These are phyloP conservation scores for Symmetrospora coprosmae DNA, from an alignment of 768 basidiomycete genomes.

Conservation along the genomic window DNA sequence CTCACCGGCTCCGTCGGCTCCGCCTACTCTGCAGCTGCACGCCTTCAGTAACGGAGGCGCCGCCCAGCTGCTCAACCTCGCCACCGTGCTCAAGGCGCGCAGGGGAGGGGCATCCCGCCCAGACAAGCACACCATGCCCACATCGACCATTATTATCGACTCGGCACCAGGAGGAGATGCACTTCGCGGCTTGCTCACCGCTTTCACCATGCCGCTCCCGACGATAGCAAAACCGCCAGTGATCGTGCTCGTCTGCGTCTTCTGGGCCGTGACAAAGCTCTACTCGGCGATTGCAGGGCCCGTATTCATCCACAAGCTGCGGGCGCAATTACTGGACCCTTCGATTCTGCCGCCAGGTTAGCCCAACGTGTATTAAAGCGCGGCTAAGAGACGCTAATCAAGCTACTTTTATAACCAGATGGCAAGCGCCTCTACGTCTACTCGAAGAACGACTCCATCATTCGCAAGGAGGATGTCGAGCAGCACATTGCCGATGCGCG, in stretches of 20 bases:
- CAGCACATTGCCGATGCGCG: neutral
- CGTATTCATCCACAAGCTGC: neutral
- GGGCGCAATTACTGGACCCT: neutral
- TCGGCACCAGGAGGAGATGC: slow-evolving; percentile 14
- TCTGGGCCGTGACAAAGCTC: too few relatives aligned
- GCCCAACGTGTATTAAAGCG: too few relatives aligned
- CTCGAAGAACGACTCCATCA: neutral
- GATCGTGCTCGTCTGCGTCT: too few relatives aligned
- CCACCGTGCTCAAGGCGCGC: neutral
- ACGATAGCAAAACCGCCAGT: too few relatives aligned
- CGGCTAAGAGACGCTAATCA: neutral
- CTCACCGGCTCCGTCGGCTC: neutral
- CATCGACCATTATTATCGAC: neutral
- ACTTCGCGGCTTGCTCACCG: neutral
- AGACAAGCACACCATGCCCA: too few relatives aligned
- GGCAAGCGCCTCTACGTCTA: slow-evolving; percentile 10
- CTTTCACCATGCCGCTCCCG: slow-evolving; percentile 14
- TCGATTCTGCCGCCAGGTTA: neutral
- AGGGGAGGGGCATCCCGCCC: too few relatives aligned
- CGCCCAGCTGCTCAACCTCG: neutral
- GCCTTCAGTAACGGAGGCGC: slow-evolving; percentile 16
- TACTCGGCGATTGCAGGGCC: too few relatives aligned
- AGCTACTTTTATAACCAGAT: neutral
- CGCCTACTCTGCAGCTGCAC: neutral
- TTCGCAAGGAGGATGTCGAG: slow-evolving; percentile 10